Conservation (phyloP, 768 basidiomycete genomes). For the Lactifluus echinatus region DNA sequence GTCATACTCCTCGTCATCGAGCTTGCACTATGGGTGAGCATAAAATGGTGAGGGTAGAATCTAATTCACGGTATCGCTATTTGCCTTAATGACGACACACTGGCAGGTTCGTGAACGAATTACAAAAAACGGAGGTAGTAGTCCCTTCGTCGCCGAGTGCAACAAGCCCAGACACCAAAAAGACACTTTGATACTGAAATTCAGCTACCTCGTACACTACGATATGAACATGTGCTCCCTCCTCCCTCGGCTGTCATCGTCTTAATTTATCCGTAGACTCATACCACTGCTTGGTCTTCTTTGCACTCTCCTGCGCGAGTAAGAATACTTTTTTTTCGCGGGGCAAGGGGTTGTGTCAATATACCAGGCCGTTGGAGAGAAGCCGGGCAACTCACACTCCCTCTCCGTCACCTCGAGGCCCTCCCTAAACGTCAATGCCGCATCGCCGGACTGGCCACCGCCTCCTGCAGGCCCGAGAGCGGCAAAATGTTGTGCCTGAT, state of each 20-base stretch:
- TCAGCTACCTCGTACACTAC: no score
- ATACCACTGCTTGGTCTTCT: slow-evolving; percentile 75
- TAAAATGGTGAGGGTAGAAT: slow-evolving; percentile 56
- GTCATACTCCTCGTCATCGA: slow-evolving; percentile 58
- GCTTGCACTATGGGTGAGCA: slow-evolving; percentile 62
- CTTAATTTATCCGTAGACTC: slow-evolving; percentile 56
- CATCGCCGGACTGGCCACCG: slow-evolving; percentile 43
- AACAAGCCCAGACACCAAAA: slow-evolving; percentile 10
- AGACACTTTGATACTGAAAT: slow-evolving; percentile 1
- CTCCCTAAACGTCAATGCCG: slow-evolving; percentile 73
- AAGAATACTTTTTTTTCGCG: slow-evolving; percentile 58
- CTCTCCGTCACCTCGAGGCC: slow-evolving; percentile 90
- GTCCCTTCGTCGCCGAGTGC: not conserved
- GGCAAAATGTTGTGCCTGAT: slow-evolving; percentile 86
- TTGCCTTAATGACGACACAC: not conserved
- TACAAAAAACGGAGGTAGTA: slow-evolving; percentile 23
- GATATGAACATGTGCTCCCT: not conserved
- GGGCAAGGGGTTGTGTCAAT: not conserved
- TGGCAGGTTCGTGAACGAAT: slow-evolving; percentile 58
- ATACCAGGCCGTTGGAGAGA: not conserved
- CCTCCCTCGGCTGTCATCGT: slow-evolving; percentile 26
- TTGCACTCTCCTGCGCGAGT: slow-evolving; percentile 75
- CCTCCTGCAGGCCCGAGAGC: slow-evolving; percentile 51
- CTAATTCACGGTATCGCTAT: no score
- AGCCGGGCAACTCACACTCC: slow-evolving; percentile 53